These are phyloP conservation scores for Aspergillus novofumigatus DNA, from an alignment of 2,329 filamentous ascomycete genomes.

Conservation along the genomic window DNA sequence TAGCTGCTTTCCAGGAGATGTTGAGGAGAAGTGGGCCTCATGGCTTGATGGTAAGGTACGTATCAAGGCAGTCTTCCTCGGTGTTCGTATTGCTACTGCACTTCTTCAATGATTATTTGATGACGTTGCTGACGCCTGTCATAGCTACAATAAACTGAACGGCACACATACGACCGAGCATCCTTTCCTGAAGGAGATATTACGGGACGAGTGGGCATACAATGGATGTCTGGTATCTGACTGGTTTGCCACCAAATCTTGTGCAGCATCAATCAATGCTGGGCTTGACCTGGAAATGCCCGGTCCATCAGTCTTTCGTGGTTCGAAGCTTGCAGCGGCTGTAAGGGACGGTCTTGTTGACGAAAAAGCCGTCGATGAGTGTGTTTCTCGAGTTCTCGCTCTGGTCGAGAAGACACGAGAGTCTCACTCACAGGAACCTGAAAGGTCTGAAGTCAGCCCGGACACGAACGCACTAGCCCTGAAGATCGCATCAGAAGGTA, in stretches of 20 bases:
- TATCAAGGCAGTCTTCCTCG: no score
- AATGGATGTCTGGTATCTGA: slow-evolving; percentile 29
- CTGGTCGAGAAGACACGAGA: no score
- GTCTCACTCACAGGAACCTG: no score
- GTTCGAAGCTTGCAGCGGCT: slow-evolving; percentile 6
- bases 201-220: slow-evolving; percentile 43
- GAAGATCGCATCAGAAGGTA: no score
- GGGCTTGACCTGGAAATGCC: slow-evolving; percentile 37
- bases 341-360: background rate
- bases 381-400: background rate
- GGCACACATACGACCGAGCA: slow-evolving; percentile 6
- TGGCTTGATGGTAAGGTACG: no score
- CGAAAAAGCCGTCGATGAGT: background rate
- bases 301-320: slow-evolving; percentile 17
- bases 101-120: no score
- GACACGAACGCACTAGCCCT: no score
- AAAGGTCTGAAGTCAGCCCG: no score
- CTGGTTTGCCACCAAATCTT: slow-evolving; percentile 30
- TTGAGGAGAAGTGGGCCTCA: no score
- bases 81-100: no score
- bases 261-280: slow-evolving; percentile 25
- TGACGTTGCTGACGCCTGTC: no score
- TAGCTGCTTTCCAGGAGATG: slow-evolving; percentile 23
- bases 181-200: slow-evolving; percentile 25
- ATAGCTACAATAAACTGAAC: slow-evolving; percentile 8